Evolutionary conservation across 257 asterid genomes (phyloP).

Genomic region (Primulina tabacum): DNA sequence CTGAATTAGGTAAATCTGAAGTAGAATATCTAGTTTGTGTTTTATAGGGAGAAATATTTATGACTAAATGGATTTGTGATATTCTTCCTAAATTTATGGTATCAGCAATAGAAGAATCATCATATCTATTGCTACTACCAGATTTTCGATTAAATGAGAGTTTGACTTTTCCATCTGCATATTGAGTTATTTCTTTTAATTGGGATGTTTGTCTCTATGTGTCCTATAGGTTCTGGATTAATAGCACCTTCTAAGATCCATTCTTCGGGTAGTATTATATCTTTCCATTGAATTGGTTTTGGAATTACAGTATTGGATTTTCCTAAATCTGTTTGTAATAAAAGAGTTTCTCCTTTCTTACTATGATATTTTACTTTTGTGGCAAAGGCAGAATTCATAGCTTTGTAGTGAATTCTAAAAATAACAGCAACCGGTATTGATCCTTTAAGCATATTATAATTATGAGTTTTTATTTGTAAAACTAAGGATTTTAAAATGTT

Average conservation of each 20-base stretch:
- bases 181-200: neutral
- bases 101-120: neutral
- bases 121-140: neutral
- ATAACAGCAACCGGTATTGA: too few species aligned
- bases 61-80: neutral
- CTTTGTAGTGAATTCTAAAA: too few species aligned
- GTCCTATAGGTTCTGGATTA: neutral
- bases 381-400: too few species aligned
- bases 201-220: neutral
- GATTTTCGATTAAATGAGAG: neutral
- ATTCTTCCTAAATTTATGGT: conserved; percentile 12
- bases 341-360: too few species aligned
- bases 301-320: too few species aligned
- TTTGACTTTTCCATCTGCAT: neutral
- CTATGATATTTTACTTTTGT: too few species aligned
- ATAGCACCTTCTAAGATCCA: neutral
- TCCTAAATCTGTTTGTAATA: too few species aligned
- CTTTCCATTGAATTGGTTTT: too few species aligned
- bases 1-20: neutral
- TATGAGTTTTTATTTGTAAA: too few species aligned
- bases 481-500: neutral
- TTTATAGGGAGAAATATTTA: neutral
- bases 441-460: too few species aligned
- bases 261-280: too few species aligned
- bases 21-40: neutral